phyloP scores from a whole-genome alignment of 441 rosid species.

The Melastoma candidum region DNA sequence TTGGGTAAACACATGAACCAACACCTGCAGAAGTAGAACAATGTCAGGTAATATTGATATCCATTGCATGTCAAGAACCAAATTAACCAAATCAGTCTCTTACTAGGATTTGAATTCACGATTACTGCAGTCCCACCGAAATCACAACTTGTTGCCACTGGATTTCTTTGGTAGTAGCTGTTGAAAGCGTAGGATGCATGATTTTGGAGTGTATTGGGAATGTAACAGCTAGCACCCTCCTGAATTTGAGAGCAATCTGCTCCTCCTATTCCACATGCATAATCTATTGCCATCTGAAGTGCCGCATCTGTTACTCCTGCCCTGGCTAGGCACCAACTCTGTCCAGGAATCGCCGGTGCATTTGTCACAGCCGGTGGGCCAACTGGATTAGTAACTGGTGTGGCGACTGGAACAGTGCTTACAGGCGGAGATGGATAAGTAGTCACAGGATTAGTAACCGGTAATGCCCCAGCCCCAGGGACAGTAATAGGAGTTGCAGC shows the following conservation, averaged over 20 bases:
- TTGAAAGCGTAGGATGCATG: slow-evolving; percentile 95
- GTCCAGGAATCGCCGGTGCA: slow-evolving; percentile 61
- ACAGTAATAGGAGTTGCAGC: slow-evolving; percentile 34
- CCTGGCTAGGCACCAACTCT: slow-evolving; percentile 85
- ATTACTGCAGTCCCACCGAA: slow-evolving; percentile 70
- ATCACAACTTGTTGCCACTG: slow-evolving; percentile 72
- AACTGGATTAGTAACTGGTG: slow-evolving; percentile 26
- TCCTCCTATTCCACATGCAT: slow-evolving; percentile 90
- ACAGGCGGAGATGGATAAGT: slow-evolving; percentile 55
- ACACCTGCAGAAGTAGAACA: slow-evolving; percentile 37
- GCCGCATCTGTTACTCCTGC: slow-evolving; percentile 41
- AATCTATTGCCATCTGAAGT: slow-evolving; percentile 74
- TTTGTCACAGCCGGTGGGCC: slow-evolving; percentile 46
- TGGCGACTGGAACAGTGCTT: slow-evolving; percentile 30
- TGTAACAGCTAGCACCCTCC: slow-evolving; percentile 75
- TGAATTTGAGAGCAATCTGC: slow-evolving; percentile 87
- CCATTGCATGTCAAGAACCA: background rate
- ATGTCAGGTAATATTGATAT: slow-evolving; percentile 3
- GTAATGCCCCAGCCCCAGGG: slow-evolving; percentile 51
- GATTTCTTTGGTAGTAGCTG: slow-evolving; percentile 84
- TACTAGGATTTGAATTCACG: slow-evolving; percentile 71
- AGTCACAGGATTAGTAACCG: slow-evolving; percentile 69
- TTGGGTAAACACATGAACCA: slow-evolving; percentile 70
- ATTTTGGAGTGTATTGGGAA: slow-evolving; percentile 53
- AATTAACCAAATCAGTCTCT: slow-evolving; percentile 18